phyloP scores from a whole-genome alignment of 2,329 filamentous ascomycete species.

The Epichloe bromicola region DNA sequence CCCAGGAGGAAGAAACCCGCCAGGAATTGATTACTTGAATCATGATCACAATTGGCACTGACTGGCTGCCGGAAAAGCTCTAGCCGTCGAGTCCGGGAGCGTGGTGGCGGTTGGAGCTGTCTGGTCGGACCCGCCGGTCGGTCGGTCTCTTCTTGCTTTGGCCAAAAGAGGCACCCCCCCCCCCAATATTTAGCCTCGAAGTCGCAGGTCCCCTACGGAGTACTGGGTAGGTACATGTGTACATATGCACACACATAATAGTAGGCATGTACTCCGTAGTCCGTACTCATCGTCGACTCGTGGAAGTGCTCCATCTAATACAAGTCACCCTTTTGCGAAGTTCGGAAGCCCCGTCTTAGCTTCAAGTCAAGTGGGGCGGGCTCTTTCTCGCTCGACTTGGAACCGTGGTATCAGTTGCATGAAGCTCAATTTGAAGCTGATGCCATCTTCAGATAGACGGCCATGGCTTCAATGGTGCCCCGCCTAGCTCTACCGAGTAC shows the following conservation, averaged over 20 bases:
- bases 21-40: not conserved
- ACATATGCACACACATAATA: not conserved
- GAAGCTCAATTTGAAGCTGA: no score
- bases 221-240: not conserved
- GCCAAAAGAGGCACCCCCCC: constrained; percentile 5
- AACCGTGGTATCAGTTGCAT: no score
- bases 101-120: constrained; percentile 2
- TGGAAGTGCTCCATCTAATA: no score
- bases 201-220: not conserved
- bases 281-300: no score
- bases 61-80: constrained; percentile 3
- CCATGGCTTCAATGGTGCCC: no score
- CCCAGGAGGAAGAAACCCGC: not conserved
- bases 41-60: not conserved
- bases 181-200: not conserved
- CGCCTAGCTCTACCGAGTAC: no score
- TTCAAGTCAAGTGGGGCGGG: no score
- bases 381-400: no score
- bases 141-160: not conserved
- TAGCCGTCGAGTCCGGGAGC: constrained; percentile 1
- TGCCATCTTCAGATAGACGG: no score
- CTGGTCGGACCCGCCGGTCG: constrained; percentile 6
- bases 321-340: no score
- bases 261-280: no score
- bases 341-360: no score